Base-by-base conservation (phyloP, 495 filamentous ascomycete species). In the Geopyxis carbonaria region DNA sequence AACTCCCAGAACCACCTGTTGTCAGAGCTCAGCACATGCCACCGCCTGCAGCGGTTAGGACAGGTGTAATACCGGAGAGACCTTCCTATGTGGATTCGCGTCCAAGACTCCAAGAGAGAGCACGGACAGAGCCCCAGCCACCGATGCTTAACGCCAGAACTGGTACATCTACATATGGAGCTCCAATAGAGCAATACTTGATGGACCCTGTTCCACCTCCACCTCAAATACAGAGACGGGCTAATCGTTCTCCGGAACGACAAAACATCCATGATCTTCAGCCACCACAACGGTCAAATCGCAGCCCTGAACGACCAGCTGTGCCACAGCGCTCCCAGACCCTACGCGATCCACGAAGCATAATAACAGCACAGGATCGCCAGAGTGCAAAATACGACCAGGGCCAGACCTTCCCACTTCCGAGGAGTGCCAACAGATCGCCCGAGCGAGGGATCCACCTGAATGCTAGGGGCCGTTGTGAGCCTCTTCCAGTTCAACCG, bases 391-490 rank as follows among this genome's bases (percentile, higher is more conserved):
- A n/a, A n/a, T n/a, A n/a, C n/a, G n/a, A n/a, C n/a, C n/a, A n/a
- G n/a, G n/a, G n/a, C n/a, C n/a, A n/a, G n/a, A n/a, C n/a, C n/a
- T n/a, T n/a, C n/a, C n/a, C n/a, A n/a, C n/a, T n/a, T n/a, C n/a
- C n/a, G n/a, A n/a, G n/a, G n/a, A n/a, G n/a, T n/a, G n/a, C n/a
- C n/a, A n/a, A n/a, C n/a, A n/a, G n/a, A n/a, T 3, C 34, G 6
- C 16, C 34, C 15, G 34, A 37, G 2, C 34, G 20, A 23, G 20
- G 20, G 16, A n/a, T 10, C 15, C 36, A 22, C 23, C 21, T 36
- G 19, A 25, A 39, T 39, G 36, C 36, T 14, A 27, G 36, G 4
- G 36, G 36, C 22, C 36, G 36, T 18, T 15, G 36, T n/a, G n/a
- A n/a, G n/a, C n/a, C n/a, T n/a, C n/a, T n/a, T n/a, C n/a, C n/a